Evolutionary conservation across 2,329 filamentous ascomycete species (phyloP), one percentile per base, ranked within the genome.

Genomic region (Thelonectria rubi): DNA sequence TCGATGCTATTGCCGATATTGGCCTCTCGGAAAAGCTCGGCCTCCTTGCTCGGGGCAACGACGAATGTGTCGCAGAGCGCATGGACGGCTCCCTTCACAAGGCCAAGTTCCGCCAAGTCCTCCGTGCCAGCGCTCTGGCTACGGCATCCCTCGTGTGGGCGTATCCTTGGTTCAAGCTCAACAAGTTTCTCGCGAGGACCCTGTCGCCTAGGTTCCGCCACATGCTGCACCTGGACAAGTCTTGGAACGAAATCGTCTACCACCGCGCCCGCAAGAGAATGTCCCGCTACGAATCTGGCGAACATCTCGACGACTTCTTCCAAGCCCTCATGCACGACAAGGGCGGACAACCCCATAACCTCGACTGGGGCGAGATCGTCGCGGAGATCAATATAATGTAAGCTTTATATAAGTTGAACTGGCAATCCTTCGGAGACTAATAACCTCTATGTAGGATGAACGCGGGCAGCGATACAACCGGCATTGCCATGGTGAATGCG

Each of bases 271-370:
- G 73, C 2, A 54, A 66, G 17, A 61, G 71, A 5, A 66, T 73
- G 3, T 52, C 55, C 11, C 60, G 67, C 7, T 57, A 69, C n/a
- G 62, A 63, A 18, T 59, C 60, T 3, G 84, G 85, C 21, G 85
- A 88, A 71, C 83, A 82, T 62, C 77, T 87, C 0, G 81, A 85
- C 46, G 86, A 88, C 66, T 87, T 88, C 73, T 87, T 88, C 75
- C 77, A 81, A 55, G 77, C 79, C 0, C 70, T 88, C 2, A 84
- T 88, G 81, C 81, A 81, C 10, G 76, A 80, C 48, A 79, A 76
- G 57, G 74, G 77, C 17, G 80, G 74, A 11, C 69, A 72, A 2
- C 72, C 78, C 0, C 64, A 58, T 15, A 49, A 60, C 5, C 79
- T 87, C 1, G 82, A 86, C 61, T 85, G 79, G 79, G 85, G 85